Percentiles rank a stretch among this genome's conserved stretches.
phyloP scores from a whole-genome alignment of 1,139 yeast genomes.

The Geotrichum klebahnii region DNA sequence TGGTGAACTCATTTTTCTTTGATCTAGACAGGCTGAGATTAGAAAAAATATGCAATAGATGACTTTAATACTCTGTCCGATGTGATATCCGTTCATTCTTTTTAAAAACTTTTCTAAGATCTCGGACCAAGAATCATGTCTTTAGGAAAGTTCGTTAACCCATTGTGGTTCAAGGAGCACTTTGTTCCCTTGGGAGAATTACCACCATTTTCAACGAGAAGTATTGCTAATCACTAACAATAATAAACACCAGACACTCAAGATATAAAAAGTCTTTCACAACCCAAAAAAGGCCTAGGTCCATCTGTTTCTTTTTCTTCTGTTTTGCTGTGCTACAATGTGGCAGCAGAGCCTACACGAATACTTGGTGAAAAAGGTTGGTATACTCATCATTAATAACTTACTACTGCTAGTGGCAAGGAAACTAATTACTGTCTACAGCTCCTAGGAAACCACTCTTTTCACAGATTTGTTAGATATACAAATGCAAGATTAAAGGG shows the following conservation, averaged over 20 bases:
- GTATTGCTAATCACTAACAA: too few relatives aligned
- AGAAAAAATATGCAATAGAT: too few relatives aligned
- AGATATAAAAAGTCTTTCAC: background rate
- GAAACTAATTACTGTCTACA: background rate
- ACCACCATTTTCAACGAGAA: too few relatives aligned
- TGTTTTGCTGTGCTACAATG: slow-evolving; percentile 14
- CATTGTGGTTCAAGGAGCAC: too few relatives aligned
- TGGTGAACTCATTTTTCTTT: background rate
- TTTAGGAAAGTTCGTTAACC: too few relatives aligned
- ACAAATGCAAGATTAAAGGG: slow-evolving; percentile 22
- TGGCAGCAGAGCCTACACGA: slow-evolving; percentile 31
- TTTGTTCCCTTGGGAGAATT: too few relatives aligned
- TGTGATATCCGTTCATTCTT: too few relatives aligned
- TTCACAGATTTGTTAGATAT: slow-evolving; percentile 22
- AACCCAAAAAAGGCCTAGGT: background rate
- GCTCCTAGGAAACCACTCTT: slow-evolving; percentile 17
- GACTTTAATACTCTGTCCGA: too few relatives aligned
- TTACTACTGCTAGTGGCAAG: background rate
- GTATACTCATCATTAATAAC: background rate
- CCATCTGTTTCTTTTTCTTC: background rate
- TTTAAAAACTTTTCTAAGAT: too few relatives aligned
- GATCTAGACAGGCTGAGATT: too few relatives aligned
- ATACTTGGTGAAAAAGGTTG: slow-evolving; percentile 26
- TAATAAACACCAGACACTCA: background rate
- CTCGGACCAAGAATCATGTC: too few relatives aligned